Evolutionary conservation across 495 filamentous ascomycete species (phyloP), one percentile per base, ranked within the genome.

Genomic region (Sporormia fimetaria): DNA sequence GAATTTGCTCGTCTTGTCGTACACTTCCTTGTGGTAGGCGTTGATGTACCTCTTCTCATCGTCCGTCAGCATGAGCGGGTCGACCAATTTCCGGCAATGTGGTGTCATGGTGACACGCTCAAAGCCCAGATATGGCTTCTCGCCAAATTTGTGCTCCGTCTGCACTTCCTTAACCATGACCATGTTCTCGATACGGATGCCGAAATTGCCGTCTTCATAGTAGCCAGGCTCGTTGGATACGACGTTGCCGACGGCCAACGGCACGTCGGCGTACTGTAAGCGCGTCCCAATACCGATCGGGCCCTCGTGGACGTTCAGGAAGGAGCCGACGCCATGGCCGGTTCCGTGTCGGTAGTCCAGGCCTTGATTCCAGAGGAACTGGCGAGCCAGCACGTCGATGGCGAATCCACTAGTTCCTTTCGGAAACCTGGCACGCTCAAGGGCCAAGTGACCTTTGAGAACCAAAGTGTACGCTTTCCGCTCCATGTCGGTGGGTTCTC

Each of bases 91-190:
- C 46, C 77, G 70, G 60, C 90, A 94, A 59, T 92, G 82, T 1
- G 92, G 92, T 14, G 84, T 83, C 85, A 96, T 87, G 1, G 92
- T 99, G 45, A 94, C 86, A 57, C 93, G 85, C 66, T 99, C 87
- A 50, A 99, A 96, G 10, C 88, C 87, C 14, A 94, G 62, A 63
- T 83, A 98, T 15, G 87, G 82, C 63, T 88, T 90, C 37, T 94
- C 88, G 4, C 88, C 90, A 55, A 95, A 95, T 24, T 73, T 74
- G 62, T 93, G 69, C 40, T 81, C 77, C 5, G 88, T 94, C 57
- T 93, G 65, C 11, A 79, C 80, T 55, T 95, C 86, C 48, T 76
- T 79, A 12, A 84, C 83, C 74, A 94, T 83, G 45, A 93, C 74
- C 42, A 99, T 63, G 52, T 85, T 96, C 64, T 99, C 92, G 54